Conservation (phyloP, 768 basidiomycete genomes). For the Amanita pallidorosea region DNA sequence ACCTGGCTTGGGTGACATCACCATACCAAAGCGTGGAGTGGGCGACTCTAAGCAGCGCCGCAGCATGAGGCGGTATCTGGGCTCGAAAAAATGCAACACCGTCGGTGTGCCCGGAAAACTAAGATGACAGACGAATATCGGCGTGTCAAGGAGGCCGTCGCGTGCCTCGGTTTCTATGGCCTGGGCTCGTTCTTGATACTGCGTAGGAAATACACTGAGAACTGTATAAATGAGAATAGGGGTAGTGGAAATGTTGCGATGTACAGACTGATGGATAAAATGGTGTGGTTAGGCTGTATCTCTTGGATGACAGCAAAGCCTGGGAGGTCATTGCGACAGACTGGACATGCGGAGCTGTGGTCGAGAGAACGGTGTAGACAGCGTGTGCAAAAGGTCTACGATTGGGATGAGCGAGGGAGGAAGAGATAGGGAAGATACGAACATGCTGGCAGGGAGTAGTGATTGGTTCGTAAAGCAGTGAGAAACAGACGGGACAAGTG, state of each 20-base stretch:
- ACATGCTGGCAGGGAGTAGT: conserved; percentile 96
- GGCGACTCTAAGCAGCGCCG: conserved; percentile 81
- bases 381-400: conserved; percentile 79
- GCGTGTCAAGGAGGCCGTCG: conserved; percentile 72
- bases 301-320: conserved; percentile 71
- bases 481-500: conserved; percentile 87
- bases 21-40: conserved; percentile 84
- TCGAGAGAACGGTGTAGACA: conserved; percentile 90
- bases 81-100: conserved; percentile 88
- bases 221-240: conserved; percentile 30
- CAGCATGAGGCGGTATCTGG: conserved; percentile 91
- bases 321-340: conserved; percentile 77
- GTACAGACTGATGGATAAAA: conserved; percentile 57
- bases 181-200: conserved; percentile 50
- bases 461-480: conserved; percentile 72
- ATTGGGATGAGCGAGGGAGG: conserved; percentile 7
- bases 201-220: conserved; percentile 53
- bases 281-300: conserved; percentile 60
- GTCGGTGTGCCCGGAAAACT: conserved; percentile 90
- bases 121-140: conserved; percentile 85
- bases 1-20: conserved; percentile 53
- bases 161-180: conserved; percentile 69
- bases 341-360: conserved; percentile 71
- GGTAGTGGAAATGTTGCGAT: neutral
- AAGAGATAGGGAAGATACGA: conserved; percentile 18